Evolutionary conservation across 257 asterid genomes (phyloP), one percentile per base, ranked within the genome.

Genomic region (Solanum megistacrolobum): DNA sequence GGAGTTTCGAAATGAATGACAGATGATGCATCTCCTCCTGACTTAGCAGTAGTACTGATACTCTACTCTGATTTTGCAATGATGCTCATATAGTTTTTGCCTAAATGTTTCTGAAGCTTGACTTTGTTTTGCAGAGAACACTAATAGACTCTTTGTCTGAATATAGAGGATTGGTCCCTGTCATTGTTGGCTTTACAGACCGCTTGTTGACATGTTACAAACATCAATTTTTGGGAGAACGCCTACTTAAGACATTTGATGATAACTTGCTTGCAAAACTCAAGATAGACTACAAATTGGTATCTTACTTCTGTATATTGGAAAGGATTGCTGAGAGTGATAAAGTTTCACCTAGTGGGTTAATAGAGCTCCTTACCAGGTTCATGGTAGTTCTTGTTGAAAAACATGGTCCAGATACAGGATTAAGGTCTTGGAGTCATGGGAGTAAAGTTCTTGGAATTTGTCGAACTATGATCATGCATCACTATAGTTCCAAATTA

Each of bases 401-500:
- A 91, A 94, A 92, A 85, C 98, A 97, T 69, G 98, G 97, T 83
- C 98, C 98, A 73, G 98, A 95, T 68, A 89, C 96, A 48, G 98
- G 97, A 76, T 89, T 96, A 87, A 93, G 90, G 91, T 97, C 98
- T 81, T 97, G 99, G 99, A 90, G 89, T 82, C 96, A 92, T 74
- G 99, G 98, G 79, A 94, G 96, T 93, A 93, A 92, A 94, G 93
- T 95, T 90, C 98, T 97, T 52, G 91, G 95, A 83, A 92, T 97
- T 90, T 97, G 99, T 91, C 93, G 97, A 83, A 94, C 96, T n/a
- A 92, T 96, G 98, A 91, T 97, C 87, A 91, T 93, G 85, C 93
- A 96, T 92, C 98, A 93, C 90, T 93, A 87, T 76, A 92, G 98
- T 92, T 97, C 99, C 84, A 93, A 93, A 86, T 91, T 97, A 90